These are phyloP conservation scores for Trametes maxima DNA, from an alignment of 768 basidiomycete genomes.

Conservation along the genomic window DNA sequence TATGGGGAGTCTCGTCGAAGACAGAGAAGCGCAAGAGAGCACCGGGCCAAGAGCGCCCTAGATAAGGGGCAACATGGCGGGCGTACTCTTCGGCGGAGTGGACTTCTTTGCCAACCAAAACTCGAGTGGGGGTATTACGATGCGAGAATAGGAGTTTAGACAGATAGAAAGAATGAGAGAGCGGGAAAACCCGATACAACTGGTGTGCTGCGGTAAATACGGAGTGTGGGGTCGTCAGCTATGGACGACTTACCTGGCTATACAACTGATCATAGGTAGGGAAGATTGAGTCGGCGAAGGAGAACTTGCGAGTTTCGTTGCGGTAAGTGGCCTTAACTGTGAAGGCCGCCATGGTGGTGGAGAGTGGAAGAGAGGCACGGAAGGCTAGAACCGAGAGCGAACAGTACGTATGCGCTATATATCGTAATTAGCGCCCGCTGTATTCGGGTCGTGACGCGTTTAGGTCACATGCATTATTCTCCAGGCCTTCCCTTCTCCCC, in stretches of 20 bases:
- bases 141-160: slow-evolving; percentile 73
- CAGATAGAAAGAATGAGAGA: slow-evolving; percentile 59
- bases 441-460: slow-evolving; percentile 21
- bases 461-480: slow-evolving; percentile 15
- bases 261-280: slow-evolving; percentile 65
- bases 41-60: slow-evolving; percentile 54
- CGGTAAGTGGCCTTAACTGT: slow-evolving; percentile 79
- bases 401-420: slow-evolving; percentile 16
- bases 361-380: slow-evolving; percentile 25
- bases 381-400: slow-evolving; percentile 14
- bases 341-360: slow-evolving; percentile 54
- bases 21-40: slow-evolving; percentile 66
- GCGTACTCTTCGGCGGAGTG: slow-evolving; percentile 61
- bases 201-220: slow-evolving; percentile 34
- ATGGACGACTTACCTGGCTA: slow-evolving; percentile 54
- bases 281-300: slow-evolving; percentile 55
- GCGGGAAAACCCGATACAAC: slow-evolving; percentile 73
- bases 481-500: not conserved
- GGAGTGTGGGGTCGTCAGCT: not conserved
- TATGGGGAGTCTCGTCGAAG: slow-evolving; percentile 50
- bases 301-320: slow-evolving; percentile 66
- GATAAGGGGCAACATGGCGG: slow-evolving; percentile 50
- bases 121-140: slow-evolving; percentile 49
- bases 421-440: slow-evolving; percentile 15
- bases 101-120: slow-evolving; percentile 64